These are phyloP conservation scores for Fusarium illudens DNA, from an alignment of 2,329 filamentous ascomycete genomes.

Conservation along the genomic window DNA sequence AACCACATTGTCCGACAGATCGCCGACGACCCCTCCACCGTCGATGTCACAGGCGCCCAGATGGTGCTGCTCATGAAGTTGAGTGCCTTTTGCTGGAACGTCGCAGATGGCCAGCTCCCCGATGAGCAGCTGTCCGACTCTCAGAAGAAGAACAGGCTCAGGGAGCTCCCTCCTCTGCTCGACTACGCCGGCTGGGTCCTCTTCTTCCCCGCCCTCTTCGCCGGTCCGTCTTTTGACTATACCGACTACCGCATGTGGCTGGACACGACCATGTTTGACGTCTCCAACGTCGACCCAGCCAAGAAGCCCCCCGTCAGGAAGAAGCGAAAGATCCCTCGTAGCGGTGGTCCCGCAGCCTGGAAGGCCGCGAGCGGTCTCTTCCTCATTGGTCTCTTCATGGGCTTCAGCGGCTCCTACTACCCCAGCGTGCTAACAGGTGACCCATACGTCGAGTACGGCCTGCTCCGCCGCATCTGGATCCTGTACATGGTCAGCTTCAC, in stretches of 20 bases:
- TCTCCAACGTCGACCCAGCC: constrained; percentile 80
- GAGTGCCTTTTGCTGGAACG: constrained; percentile 96
- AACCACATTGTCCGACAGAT: constrained; percentile 87
- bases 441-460: constrained; percentile 70
- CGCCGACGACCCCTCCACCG: constrained; percentile 67
- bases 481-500: constrained; percentile 87
- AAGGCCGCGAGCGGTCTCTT: constrained; percentile 77
- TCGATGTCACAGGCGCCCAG: constrained; percentile 94
- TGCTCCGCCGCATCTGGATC: constrained; percentile 78
- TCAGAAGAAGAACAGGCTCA: constrained; percentile 83
- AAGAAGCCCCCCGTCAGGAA: constrained; percentile 88
- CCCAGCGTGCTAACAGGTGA: constrained; percentile 70
- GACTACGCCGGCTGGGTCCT: constrained; percentile 92
- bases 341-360: constrained; percentile 81
- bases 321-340: constrained; percentile 91
- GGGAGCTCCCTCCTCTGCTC: constrained; percentile 75
- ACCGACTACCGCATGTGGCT: constrained; percentile 93
- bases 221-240: constrained; percentile 93
- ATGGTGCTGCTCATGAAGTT: constrained; percentile 99
- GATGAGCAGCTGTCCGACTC: constrained; percentile 82
- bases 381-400: constrained; percentile 83
- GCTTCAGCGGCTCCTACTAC: constrained; percentile 74
- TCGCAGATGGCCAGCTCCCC: constrained; percentile 87
- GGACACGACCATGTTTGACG: constrained; percentile 92
- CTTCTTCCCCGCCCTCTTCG: constrained; percentile 93